Evolutionary conservation across 2,329 filamentous ascomycete genomes (phyloP), one percentile per base, ranked within the genome.

Genomic region (Alternaria metachromatica): DNA sequence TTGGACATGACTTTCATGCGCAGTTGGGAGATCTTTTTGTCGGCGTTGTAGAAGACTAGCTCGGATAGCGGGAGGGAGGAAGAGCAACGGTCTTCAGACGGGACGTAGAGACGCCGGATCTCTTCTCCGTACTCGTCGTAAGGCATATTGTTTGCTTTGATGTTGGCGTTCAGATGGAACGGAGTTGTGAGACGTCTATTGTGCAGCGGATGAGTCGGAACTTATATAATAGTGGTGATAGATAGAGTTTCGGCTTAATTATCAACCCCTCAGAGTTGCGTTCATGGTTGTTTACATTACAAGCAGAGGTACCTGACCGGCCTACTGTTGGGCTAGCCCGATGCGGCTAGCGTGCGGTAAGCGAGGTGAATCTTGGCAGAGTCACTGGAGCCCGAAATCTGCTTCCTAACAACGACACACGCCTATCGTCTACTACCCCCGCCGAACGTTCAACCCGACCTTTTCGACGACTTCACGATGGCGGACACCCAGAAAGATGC

Each of bases 401-500:
- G 57, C 66, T 67, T 67, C 64, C 58, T 53, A 45, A 62, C 65
- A 65, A 60, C 70, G 63, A 71, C 68, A 61, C 48, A 67, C 68
- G 65, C 62, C 62, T 65, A 73, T 60, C 60, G 60, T 55, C 11
- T 51, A 66, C 51, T 58, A 67, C 64, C 65, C 69, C 44, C 64
- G 59, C 69, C 64, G 51, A 51, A 55, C 60, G 58, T 59, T 51
- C 53, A 49, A 51, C 64, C 60, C 66, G 48, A 63, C 37, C 28
- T 50, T 54, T 28, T 41, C 62, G 59, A 71, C 64, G 58, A 67
- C 50, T 62, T 59, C 61, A 78, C 60, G 55, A 81, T 81, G 79
- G 77, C 78, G 67, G 78, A 79, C 62, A 58, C 65, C 55, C 67
- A 71, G 48, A 80, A 80, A 67, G 79, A 80, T 61, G 72, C 71